phyloP scores from a whole-genome alignment of 352 stramenopile species.

The Phytophthora boehmeriae region DNA sequence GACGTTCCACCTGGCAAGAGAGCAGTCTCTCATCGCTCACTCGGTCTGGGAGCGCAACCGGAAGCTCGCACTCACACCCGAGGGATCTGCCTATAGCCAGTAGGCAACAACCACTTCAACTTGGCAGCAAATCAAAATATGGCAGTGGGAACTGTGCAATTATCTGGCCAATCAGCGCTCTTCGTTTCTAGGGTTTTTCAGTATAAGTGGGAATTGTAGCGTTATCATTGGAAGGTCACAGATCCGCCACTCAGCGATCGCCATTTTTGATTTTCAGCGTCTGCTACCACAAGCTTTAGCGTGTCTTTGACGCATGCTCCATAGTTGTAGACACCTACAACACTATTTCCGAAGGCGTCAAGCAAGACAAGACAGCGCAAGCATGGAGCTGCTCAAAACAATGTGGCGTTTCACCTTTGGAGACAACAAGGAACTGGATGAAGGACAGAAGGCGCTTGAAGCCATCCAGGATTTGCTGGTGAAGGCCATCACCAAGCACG shows the following conservation, averaged over 20 bases:
- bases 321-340: not conserved
- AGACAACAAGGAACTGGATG: slow-evolving; percentile 32
- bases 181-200: no score
- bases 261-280: slow-evolving; percentile 1
- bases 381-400: slow-evolving; percentile 54
- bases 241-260: no score
- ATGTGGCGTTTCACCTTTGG: slow-evolving; percentile 51
- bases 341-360: not conserved
- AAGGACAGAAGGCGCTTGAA: slow-evolving; percentile 49
- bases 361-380: not conserved
- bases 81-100: slow-evolving; percentile 23
- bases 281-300: not conserved
- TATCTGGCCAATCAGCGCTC: no score
- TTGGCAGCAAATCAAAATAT: slow-evolving; percentile 5
- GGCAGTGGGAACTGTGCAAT: no score
- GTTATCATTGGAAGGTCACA: no score
- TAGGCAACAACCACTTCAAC: slow-evolving; percentile 9
- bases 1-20: slow-evolving; percentile 46
- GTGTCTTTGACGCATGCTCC: slow-evolving; percentile 27
- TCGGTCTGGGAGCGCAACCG: slow-evolving; percentile 36
- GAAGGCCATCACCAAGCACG: slow-evolving; percentile 39
- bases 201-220: no score
- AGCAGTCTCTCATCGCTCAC: slow-evolving; percentile 42
- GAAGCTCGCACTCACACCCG: slow-evolving; percentile 7
- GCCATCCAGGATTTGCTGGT: slow-evolving; percentile 55